Percentiles rank a stretch among this genome's conserved stretches.
These are phyloP conservation scores for Wickerhamomyces queroliae DNA, from an alignment of 805 yeast species.

Conservation along the genomic window DNA sequence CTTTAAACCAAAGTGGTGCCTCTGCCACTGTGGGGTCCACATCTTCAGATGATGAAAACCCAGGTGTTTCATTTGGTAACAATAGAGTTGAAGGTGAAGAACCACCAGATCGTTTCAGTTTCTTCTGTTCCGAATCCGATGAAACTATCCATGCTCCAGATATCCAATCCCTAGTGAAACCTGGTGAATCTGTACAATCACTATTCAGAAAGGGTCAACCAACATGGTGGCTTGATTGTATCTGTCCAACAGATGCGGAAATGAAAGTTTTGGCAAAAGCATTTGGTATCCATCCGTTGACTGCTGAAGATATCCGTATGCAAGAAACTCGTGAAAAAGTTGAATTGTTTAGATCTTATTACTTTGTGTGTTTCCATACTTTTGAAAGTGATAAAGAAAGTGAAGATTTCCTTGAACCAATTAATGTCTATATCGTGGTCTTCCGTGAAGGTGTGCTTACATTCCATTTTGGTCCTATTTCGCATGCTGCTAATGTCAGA, in stretches of 20 bases:
- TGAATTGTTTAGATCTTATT: slow-evolving; percentile 82
- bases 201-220: slow-evolving; percentile 68
- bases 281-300: slow-evolving; percentile 95
- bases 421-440: slow-evolving; percentile 69
- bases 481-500: slow-evolving; percentile 71
- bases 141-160: slow-evolving; percentile 90
- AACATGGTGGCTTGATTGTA: slow-evolving; percentile 95
- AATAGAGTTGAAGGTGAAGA: slow-evolving; percentile 31
- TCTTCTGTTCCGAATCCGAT: slow-evolving; percentile 75
- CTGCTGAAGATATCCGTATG: slow-evolving; percentile 94
- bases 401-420: slow-evolving; percentile 79
- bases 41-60: slow-evolving; percentile 6
- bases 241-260: slow-evolving; percentile 91
- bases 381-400: slow-evolving; percentile 80
- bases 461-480: slow-evolving; percentile 64
- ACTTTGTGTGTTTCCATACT: slow-evolving; percentile 95
- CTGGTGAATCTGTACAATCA: slow-evolving; percentile 59
- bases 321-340: slow-evolving; percentile 98
- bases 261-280: slow-evolving; percentile 91
- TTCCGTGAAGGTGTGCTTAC: slow-evolving; percentile 63
- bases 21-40: slow-evolving; percentile 3
- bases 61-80: slow-evolving; percentile 34
- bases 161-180: slow-evolving; percentile 66
- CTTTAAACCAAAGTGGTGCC: slow-evolving; percentile 22
- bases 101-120: slow-evolving; percentile 76